Percentiles rank a stretch among this genome's conserved stretches.
Evolutionary conservation across 1,139 yeast genomes (phyloP).

Genomic region (Eremothecium gossypii): DNA sequence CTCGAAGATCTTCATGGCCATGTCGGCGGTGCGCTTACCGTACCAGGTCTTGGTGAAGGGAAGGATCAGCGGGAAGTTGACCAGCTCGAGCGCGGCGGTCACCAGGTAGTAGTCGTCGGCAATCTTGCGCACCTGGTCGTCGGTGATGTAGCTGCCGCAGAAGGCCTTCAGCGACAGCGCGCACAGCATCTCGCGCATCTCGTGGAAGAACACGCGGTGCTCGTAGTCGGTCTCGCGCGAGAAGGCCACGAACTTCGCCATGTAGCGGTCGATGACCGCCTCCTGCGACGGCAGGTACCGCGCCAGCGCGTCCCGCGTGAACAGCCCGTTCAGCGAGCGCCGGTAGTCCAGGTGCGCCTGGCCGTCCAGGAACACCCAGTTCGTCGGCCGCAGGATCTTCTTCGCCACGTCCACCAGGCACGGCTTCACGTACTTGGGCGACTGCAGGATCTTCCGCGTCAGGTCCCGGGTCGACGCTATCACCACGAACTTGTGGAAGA

Average conservation of each 20-base stretch:
- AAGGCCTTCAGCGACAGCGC: constrained; percentile 87
- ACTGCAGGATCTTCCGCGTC: constrained; percentile 77
- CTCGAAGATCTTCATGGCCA: constrained; percentile 86
- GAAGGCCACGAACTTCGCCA: constrained; percentile 52
- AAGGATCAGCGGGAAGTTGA: constrained; percentile 90
- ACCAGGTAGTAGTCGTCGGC: constrained; percentile 88
- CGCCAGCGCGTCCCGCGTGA: constrained; percentile 74
- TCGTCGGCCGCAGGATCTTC: constrained; percentile 84
- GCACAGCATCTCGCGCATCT: constrained; percentile 91
- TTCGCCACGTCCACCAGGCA: constrained; percentile 96
- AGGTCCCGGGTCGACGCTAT: constrained; percentile 87
- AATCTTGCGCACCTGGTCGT: constrained; percentile 73
- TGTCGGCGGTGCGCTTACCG: constrained; percentile 87
- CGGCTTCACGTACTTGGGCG: constrained; percentile 86
- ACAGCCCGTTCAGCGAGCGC: constrained; percentile 79
- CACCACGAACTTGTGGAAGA: constrained; percentile 94
- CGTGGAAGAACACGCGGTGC: constrained; percentile 75
- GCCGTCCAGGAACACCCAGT: constrained; percentile 97
- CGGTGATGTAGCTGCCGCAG: constrained; percentile 91
- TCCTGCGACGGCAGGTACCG: constrained; percentile 80
- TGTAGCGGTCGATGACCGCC: constrained; percentile 68
- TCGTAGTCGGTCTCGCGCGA: constrained; percentile 41
- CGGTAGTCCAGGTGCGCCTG: constrained; percentile 91
- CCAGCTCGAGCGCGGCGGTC: constrained; percentile 93
- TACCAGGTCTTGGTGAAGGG: constrained; percentile 98